Evolutionary conservation across 2,329 filamentous ascomycete species (phyloP), one percentile per base, ranked within the genome.

Genomic region (Venturia oleaginea): DNA sequence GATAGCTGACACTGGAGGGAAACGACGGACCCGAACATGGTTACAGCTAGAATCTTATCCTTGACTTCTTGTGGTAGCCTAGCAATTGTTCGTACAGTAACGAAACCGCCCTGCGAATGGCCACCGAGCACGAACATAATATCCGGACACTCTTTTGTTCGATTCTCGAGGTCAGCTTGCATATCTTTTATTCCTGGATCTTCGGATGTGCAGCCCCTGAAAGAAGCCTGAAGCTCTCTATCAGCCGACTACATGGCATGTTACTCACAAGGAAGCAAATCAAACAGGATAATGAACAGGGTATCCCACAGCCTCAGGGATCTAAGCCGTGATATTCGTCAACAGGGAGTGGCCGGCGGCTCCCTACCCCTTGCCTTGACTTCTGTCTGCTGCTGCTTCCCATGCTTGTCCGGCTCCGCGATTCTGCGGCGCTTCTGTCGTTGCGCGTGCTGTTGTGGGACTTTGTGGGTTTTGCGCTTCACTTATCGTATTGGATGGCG

Each of bases 311-410:
- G 76, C 72, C n/a, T 78, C 66, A 63, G 70, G 70, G 63, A 70
- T 73, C 64, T 76, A 72, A 15, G 72, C 73, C 22, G 75, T 74
- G 0, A 76, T 65, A 48, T 71, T 70, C 55, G 68, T 63, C 24
- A 69, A 63, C 0, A 65, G 24, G 32, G 43, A 38, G 19, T 55
- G 38, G 8, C 64, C 62, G 11, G 64, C 64, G 11, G 62, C 64
- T 34, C 64, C 62, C 48, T 65, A 65, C 3, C 64, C 64, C 32
- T 59, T 65, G 10, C 30, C 19, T 34, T 27, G 27, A 32, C 27
- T 37, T 38, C 24, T 37, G 30, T 46, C 32, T 22, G 64, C 55
- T 37, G 54, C 54, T 37, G 19, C 37, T 32, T 65, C 64, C 24
- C 46, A 65, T 38, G 13, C 10, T 57, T 24, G n/a, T 30, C 38